Evolutionary conservation across 352 stramenopile genomes (phyloP).

Genomic region (Detonula confervacea): DNA sequence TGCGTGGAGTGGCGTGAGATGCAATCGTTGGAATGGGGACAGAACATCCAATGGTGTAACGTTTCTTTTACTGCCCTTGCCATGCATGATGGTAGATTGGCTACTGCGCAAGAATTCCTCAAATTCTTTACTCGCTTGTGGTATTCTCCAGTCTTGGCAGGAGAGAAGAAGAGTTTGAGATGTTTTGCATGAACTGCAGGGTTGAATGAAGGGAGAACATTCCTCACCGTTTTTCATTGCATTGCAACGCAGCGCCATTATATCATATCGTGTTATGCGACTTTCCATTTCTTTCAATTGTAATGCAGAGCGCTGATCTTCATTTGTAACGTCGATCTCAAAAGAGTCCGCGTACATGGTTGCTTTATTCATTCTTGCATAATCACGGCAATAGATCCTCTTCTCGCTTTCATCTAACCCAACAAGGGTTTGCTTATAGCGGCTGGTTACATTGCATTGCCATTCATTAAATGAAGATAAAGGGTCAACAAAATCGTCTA

Average conservation of each 20-base stretch:
- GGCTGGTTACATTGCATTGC: slow-evolving; percentile 18
- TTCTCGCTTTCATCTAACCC: slow-evolving; percentile 20
- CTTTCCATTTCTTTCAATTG: slow-evolving; percentile 44
- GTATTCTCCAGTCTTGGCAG: slow-evolving; percentile 35
- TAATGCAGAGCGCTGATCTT: slow-evolving; percentile 7
- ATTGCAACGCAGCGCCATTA: slow-evolving; percentile 44
- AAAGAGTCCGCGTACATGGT: slow-evolving; percentile 10
- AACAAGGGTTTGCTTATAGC: slow-evolving; percentile 15
- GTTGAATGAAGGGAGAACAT: background rate
- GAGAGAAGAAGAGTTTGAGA: background rate
- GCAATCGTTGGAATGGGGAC: slow-evolving; percentile 30
- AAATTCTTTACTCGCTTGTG: slow-evolving; percentile 33
- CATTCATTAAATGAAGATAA: slow-evolving; percentile 55
- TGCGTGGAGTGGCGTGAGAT: slow-evolving; percentile 25
- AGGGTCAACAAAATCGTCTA: slow-evolving; percentile 52
- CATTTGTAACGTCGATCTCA: background rate
- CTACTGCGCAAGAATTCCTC: slow-evolving; percentile 17
- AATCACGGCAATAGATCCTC: slow-evolving; percentile 29
- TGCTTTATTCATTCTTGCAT: slow-evolving; percentile 28
- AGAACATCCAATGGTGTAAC: slow-evolving; percentile 11
- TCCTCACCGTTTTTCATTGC: slow-evolving; percentile 38
- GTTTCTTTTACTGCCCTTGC: slow-evolving; percentile 9
- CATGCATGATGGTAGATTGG: slow-evolving; percentile 31
- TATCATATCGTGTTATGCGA: slow-evolving; percentile 44
- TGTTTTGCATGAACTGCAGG: too few relatives aligned